These are phyloP conservation scores for Entrophospora sp. DNA, from an alignment of 192 early-diverging fungal genomes.

Conservation along the genomic window DNA sequence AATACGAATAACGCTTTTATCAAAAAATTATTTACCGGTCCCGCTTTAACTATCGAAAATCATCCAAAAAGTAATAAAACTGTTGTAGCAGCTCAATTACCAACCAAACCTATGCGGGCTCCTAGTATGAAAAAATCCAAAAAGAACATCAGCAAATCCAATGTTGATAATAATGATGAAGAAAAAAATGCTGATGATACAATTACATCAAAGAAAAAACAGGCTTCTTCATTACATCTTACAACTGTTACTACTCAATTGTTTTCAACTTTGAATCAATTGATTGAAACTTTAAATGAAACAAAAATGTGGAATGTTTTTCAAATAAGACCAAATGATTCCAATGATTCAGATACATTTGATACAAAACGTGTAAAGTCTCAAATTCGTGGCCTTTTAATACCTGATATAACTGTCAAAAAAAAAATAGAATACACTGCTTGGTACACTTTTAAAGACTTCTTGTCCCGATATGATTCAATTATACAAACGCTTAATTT, in stretches of 20 bases:
- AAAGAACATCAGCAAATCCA: constrained; percentile 21
- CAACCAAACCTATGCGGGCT: constrained; percentile 60
- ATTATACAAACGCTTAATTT: constrained; percentile 35
- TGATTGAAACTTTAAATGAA: constrained; percentile 66
- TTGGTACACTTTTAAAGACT: constrained; percentile 59
- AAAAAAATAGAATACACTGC: constrained; percentile 62
- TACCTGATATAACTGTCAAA: constrained; percentile 65
- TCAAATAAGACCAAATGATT: constrained; percentile 68
- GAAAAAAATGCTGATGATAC: constrained; percentile 12
- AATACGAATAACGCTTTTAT: constrained; percentile 68
- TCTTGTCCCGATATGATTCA: constrained; percentile 59
- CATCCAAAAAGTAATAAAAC: constrained; percentile 64
- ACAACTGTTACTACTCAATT: constrained; percentile 48
- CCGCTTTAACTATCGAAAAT: constrained; percentile 62
- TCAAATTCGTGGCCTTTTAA: constrained; percentile 59
- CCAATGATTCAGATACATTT: constrained; percentile 35
- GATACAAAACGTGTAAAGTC: constrained; percentile 55
- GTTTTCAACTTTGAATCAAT: constrained; percentile 63
- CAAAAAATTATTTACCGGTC: constrained; percentile 60
- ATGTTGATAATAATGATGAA: constrained; percentile 19
- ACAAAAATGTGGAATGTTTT: constrained; percentile 77
- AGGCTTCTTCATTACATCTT: too few species aligned
- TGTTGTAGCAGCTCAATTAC: constrained; percentile 67
- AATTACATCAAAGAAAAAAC: constrained; percentile 30
- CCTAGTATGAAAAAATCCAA: constrained; percentile 52